phyloP scores from a whole-genome alignment of 345 rosid genomes.

The Eucalyptus cladocalyx region DNA sequence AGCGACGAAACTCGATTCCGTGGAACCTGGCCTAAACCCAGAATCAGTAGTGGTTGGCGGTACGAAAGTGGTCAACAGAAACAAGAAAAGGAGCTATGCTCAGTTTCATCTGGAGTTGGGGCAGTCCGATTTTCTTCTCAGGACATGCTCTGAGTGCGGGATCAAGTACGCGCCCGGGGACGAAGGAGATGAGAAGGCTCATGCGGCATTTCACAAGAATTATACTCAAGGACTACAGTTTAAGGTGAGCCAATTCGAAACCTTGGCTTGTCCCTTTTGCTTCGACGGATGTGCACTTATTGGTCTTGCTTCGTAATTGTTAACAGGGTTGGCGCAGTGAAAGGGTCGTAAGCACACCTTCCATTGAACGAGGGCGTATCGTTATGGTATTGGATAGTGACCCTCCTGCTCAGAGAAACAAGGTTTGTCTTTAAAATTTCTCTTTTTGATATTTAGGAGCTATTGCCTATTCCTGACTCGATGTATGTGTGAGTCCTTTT shows the following conservation, averaged over 20 bases:
- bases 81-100: slow-evolving; percentile 65
- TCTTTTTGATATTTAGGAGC: background rate
- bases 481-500: background rate
- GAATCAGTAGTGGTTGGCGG: background rate
- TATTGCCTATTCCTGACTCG: background rate
- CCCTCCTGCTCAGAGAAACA: slow-evolving; percentile 43
- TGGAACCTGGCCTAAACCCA: background rate
- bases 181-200: slow-evolving; percentile 64
- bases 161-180: slow-evolving; percentile 63
- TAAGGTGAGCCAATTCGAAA: slow-evolving; percentile 25
- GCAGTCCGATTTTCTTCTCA: slow-evolving; percentile 81
- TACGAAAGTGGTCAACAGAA: background rate
- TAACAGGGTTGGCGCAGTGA: slow-evolving; percentile 58
- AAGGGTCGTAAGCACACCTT: slow-evolving; percentile 30
- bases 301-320: background rate
- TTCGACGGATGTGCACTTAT: background rate
- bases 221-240: slow-evolving; percentile 61
- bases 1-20: background rate
- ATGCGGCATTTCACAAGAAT: slow-evolving; percentile 47
- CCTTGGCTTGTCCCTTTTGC: background rate
- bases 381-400: slow-evolving; percentile 44
- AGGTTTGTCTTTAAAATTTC: slow-evolving; percentile 21
- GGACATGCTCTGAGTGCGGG: slow-evolving; percentile 44
- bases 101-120: slow-evolving; percentile 79
- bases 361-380: slow-evolving; percentile 22